Evolutionary conservation across 371 early-diverging fungal genomes (phyloP).

Genomic region (Mucor saturninus): DNA sequence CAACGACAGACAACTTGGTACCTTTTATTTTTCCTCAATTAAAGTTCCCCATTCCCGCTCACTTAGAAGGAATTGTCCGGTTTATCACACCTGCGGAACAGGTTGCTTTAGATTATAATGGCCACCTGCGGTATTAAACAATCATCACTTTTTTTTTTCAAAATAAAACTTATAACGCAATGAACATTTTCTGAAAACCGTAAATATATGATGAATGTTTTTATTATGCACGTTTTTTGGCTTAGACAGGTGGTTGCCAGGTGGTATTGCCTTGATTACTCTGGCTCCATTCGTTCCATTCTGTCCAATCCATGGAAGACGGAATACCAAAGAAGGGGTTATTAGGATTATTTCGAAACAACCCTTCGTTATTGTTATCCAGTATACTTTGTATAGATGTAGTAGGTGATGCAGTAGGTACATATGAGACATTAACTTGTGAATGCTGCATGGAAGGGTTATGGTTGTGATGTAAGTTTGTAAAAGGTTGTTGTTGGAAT

Average conservation of each 20-base stretch:
- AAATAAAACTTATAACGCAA: too few species aligned
- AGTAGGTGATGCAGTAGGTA: slow-evolving; percentile 13
- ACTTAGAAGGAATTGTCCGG: too few species aligned
- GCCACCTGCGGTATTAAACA: too few species aligned
- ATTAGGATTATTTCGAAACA: slow-evolving; percentile 48
- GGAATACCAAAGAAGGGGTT: slow-evolving; percentile 55
- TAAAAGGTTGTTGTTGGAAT: neutral
- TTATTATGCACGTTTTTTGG: too few species aligned
- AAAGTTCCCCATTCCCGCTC: too few species aligned
- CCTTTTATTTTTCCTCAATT: too few species aligned
- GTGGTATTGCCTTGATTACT: slow-evolving; percentile 32
- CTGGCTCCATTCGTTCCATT: slow-evolving; percentile 51
- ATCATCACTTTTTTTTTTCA: too few species aligned
- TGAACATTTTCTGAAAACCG: too few species aligned
- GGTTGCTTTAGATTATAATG: too few species aligned
- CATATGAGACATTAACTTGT: slow-evolving; percentile 3
- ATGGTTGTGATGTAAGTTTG: neutral
- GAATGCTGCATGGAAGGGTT: slow-evolving; percentile 1
- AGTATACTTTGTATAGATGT: slow-evolving; percentile 9
- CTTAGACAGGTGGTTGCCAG: slow-evolving; percentile 21
- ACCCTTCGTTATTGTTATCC: slow-evolving; percentile 23
- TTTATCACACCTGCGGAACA: too few species aligned
- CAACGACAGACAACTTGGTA: too few species aligned
- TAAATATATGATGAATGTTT: too few species aligned
- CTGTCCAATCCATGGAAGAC: slow-evolving; percentile 51